A percentile compares a stretch with the other conserved stretches of the same genome.
Evolutionary conservation across 1,284 basidiomycete genomes (phyloP).

Genomic region (Cryptococcus maquisensis): DNA sequence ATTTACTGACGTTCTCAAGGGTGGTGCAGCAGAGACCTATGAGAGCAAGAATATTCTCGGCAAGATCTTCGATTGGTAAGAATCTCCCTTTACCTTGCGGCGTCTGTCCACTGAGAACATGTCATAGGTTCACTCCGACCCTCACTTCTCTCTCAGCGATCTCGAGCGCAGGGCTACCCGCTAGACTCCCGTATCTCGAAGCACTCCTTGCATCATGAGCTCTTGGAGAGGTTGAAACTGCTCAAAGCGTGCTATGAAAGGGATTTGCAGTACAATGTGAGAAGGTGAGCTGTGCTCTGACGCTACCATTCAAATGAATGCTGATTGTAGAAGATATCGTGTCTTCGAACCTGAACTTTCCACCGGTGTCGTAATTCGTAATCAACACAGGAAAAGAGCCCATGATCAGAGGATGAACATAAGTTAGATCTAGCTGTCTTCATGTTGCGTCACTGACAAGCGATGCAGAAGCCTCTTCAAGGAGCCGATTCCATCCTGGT

Average conservation of each 20-base stretch:
- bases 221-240: conserved; percentile 28
- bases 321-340: conserved; percentile 21
- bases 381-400: conserved; percentile 33
- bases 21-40: conserved; percentile 24
- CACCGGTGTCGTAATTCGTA: conserved; percentile 33
- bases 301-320: background rate
- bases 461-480: conserved; percentile 32
- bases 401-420: conserved; percentile 37
- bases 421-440: background rate
- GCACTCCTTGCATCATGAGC: conserved; percentile 16
- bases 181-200: conserved; percentile 21
- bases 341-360: conserved; percentile 39
- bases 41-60: conserved; percentile 39
- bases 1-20: conserved; percentile 9
- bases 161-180: conserved; percentile 21
- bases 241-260: conserved; percentile 39
- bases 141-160: conserved; percentile 30
- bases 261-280: conserved; percentile 34
- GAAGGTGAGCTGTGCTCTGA: conserved; percentile 16
- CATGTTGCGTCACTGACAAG: background rate
- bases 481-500: conserved; percentile 28
- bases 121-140: conserved; percentile 31
- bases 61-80: conserved; percentile 38
- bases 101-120: background rate
- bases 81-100: background rate